Conservation (phyloP, 1,284 basidiomycete species). For the Marasmius tenuissimus region DNA sequence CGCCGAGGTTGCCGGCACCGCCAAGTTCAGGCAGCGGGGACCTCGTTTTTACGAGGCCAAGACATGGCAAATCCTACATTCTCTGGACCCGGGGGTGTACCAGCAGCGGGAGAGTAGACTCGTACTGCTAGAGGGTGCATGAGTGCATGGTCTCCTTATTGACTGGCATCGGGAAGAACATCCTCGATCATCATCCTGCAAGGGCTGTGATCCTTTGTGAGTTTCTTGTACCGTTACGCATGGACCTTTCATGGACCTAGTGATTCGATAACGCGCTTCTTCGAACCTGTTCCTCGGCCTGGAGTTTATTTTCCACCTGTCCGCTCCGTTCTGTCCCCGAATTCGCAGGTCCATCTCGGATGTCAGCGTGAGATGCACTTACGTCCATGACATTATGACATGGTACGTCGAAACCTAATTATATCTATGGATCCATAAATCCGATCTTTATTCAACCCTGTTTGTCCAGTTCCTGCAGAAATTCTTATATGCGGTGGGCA, state of each 20-base stretch:
- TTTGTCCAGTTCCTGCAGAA: conserved; percentile 7
- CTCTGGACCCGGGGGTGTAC: no score
- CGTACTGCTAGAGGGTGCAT: no score
- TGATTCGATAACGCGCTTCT: background rate
- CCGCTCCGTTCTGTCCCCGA: conserved; percentile 42
- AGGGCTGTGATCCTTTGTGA: no score
- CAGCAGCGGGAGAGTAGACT: no score
- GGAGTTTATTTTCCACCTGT: conserved; percentile 30
- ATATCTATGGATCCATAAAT: conserved; percentile 37
- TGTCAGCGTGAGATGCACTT: conserved; percentile 12
- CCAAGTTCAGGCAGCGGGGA: background rate
- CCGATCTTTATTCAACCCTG: conserved; percentile 37
- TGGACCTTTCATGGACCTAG: conserved; percentile 9
- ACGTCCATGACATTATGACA: conserved; percentile 25
- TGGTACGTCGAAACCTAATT: conserved; percentile 35
- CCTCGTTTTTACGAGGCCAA: background rate
- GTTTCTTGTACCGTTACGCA: no score
- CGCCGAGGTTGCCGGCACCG: background rate
- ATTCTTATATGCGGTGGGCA: background rate
- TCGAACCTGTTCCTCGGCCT: conserved; percentile 12
- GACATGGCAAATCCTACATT: no score
- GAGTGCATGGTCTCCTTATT: no score
- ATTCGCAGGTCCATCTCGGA: conserved; percentile 15
- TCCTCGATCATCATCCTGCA: conserved; percentile 13
- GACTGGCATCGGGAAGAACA: background rate